Base-by-base conservation (phyloP, 306 rosid genomes). In the Boehmeria nivea region DNA sequence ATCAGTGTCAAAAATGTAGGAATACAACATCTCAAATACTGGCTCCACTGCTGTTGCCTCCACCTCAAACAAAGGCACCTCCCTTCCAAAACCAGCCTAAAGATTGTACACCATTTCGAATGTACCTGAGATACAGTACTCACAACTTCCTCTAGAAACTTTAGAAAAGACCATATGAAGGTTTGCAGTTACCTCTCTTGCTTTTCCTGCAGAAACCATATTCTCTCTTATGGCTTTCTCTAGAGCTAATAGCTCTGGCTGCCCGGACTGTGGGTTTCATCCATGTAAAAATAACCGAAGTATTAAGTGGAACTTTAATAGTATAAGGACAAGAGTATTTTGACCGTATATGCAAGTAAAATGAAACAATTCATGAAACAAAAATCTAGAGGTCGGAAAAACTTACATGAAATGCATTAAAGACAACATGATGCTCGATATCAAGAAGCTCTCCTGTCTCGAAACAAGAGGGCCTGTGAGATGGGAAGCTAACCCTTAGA, bases 361-460 rank as follows among this genome's bases (percentile, higher is more conserved):
- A 44, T 19, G 50, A 17, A 62, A n/a, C n/a, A 50, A 16, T 13
- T 19, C 3, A 7, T 51, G 22, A 19, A 17, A 22, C 44, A 15
- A 16, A 21, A 8, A 28, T 37, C 18, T 25, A 4, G 22, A 50
- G n/a, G n/a, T 11, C 15, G 36, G 51, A 5, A 37, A 34, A 56
- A 55, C 96, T 72, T 84, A 91, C 98, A 36, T 81, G 73, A 59
- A 87, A 84, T 15, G 76, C 82, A 59, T 82, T 91, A 57, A 78
- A 91, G 44, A 84, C 80, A 48, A 91, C 43, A 57, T 73, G 95
- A 36, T 91, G 98, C 75, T 91, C 96, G 26, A 91, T 84, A 67
- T 91, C 98, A 42, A 91, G 89, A 38, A 71, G 80, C 57, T 91
- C 89, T 42, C 94, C 94, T 2, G 98, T 91, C 78, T 91, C 98